Conservation (phyloP, 257 asterid species). For the Echites panduratus region DNA sequence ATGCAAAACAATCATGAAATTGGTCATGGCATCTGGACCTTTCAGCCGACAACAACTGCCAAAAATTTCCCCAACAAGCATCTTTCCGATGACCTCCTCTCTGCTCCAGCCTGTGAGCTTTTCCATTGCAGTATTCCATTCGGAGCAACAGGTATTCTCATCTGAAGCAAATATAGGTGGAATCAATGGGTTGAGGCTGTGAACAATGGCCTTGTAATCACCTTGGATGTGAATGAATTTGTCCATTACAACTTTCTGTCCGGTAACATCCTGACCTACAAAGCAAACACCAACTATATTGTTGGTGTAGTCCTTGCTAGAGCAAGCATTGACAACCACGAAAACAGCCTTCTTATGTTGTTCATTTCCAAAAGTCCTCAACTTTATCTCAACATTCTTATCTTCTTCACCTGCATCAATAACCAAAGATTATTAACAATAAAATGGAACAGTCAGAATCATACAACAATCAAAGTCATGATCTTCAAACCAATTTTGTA, state of each 20-base stretch:
- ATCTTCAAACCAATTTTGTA: background rate
- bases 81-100: conserved; percentile 62
- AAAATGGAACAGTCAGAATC: background rate
- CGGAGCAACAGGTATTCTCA: conserved; percentile 79
- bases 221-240: conserved; percentile 81
- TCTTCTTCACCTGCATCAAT: conserved; percentile 70
- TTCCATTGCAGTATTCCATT: conserved; percentile 94
- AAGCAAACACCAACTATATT: conserved; percentile 83
- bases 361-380: conserved; percentile 56
- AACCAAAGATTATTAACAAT: background rate
- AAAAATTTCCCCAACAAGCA: conserved; percentile 83
- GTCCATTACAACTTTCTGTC: conserved; percentile 81
- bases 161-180: conserved; percentile 96
- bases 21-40: conserved; percentile 65
- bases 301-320: conserved; percentile 75
- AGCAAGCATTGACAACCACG: conserved; percentile 85
- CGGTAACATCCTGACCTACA: conserved; percentile 88
- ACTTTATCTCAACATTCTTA: conserved; percentile 62
- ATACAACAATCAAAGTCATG: background rate
- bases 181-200: conserved; percentile 76
- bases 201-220: conserved; percentile 85
- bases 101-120: conserved; percentile 81
- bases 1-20: conserved; percentile 76
- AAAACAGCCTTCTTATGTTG: conserved; percentile 49
- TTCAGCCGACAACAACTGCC: conserved; percentile 71